phyloP scores from a whole-genome alignment of 1,284 basidiomycete species.

The Tylopilus orsonianus region DNA sequence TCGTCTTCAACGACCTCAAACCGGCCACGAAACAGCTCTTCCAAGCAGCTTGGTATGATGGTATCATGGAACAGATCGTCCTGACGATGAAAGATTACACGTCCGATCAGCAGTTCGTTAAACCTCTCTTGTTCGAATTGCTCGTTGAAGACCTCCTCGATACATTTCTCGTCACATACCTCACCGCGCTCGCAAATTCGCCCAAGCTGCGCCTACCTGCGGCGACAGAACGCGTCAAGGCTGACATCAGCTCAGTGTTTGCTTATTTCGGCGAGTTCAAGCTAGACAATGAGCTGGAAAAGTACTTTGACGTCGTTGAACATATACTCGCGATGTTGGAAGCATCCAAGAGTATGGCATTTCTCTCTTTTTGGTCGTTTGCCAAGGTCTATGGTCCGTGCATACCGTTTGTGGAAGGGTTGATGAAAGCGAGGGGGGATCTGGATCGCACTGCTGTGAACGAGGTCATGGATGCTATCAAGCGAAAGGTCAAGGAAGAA shows the following conservation, averaged over 20 bases:
- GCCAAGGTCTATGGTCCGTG: slow-evolving; percentile 96
- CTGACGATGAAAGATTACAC: slow-evolving; percentile 98
- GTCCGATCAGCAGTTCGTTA: slow-evolving; percentile 86
- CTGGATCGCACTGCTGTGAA: slow-evolving; percentile 84
- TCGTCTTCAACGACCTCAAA: slow-evolving; percentile 94
- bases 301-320: slow-evolving; percentile 86
- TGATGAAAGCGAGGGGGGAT: slow-evolving; percentile 90
- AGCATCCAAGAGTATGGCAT: slow-evolving; percentile 90
- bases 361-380: slow-evolving; percentile 94
- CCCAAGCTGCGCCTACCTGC: slow-evolving; percentile 87
- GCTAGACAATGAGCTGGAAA: slow-evolving; percentile 77
- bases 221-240: slow-evolving; percentile 79
- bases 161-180: slow-evolving; percentile 87
- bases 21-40: slow-evolving; percentile 88
- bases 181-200: slow-evolving; percentile 83
- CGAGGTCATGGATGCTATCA: slow-evolving; percentile 94
- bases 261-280: slow-evolving; percentile 84
- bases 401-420: slow-evolving; percentile 84
- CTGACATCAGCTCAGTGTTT: slow-evolving; percentile 79
- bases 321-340: slow-evolving; percentile 83
- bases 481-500: slow-evolving; percentile 90
- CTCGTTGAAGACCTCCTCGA: slow-evolving; percentile 93
- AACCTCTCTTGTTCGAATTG: slow-evolving; percentile 88
- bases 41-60: slow-evolving; percentile 85
- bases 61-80: slow-evolving; percentile 81